Base-by-base conservation (phyloP, 1,284 basidiomycete genomes). In the Neonothopanus nambi region DNA sequence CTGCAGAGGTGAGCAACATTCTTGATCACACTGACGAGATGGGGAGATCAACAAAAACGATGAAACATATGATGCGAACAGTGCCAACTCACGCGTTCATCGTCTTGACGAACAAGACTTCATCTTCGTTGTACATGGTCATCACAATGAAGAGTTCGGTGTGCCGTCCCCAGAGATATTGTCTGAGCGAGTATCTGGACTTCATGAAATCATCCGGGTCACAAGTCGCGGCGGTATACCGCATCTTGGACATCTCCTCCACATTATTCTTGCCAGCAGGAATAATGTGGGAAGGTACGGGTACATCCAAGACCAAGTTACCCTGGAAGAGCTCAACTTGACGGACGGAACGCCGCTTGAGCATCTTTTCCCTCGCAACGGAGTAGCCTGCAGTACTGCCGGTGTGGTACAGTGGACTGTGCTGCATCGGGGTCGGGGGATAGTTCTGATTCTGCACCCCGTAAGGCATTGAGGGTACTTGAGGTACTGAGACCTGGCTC, bases 111-210 rank as follows among this genome's bases (percentile, higher is more conserved):
- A 93, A 91, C 20, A 98, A 77, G 18, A 91, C 80, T 61, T 95
- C 91, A 66, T 95, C 91, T 72, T 98, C 95, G 69, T 98, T 98
- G 73, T 98, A 94, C 89, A 94, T 94, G 41, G 92, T 94, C 89
- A 94, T 92, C 47, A 93, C 92, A 63, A 98, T 95, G 67, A 98
- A 92, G 6, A 98, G 79, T 72, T 98, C 95, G 0, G 95, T 98
- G 59, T 86, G 82, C 40, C 95, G 86, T 20, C 86, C 85, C 63
- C 85, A 85, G 1, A 96, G 79, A 68, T 88, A 94, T n/a, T 86
- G 93, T 20, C 93, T 77, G 13, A 97, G 80, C 1, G 88, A 84
- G 70, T 93, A 95, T 57, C 87, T 85, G 51, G 80, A 80, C 26
- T 76, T 69, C 81, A 85, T 84, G 68, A 93, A 94, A 41, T 91